A percentile compares a stretch with the other conserved stretches of the same genome.
These are phyloP conservation scores for Trapa incisa DNA, from an alignment of 345 rosid species.

Conservation along the genomic window DNA sequence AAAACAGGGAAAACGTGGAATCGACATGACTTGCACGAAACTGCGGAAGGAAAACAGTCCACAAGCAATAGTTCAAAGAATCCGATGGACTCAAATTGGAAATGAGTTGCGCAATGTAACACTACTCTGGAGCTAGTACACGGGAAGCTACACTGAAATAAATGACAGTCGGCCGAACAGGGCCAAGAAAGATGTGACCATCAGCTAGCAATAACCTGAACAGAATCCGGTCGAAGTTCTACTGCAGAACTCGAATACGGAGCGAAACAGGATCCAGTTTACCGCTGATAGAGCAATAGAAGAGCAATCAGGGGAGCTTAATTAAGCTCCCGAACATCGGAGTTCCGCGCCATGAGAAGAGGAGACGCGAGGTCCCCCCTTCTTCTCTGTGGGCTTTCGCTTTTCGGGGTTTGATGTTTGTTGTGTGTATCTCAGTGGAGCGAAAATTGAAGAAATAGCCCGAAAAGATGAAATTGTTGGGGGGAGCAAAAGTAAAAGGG, in stretches of 20 bases:
- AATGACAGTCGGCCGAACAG: background rate
- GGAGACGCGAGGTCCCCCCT: too few species aligned
- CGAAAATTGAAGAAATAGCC: too few species aligned
- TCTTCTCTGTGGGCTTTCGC: too few species aligned
- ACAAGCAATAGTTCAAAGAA: background rate
- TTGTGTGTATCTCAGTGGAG: too few species aligned
- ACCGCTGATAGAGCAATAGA: background rate
- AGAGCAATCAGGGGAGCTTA: background rate
- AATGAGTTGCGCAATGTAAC: background rate
- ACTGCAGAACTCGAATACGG: background rate
- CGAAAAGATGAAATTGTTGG: too few species aligned
- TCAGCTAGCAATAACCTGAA: background rate
- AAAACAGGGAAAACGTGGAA: too few species aligned
- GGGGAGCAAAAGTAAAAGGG: too few species aligned
- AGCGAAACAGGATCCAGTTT: background rate
- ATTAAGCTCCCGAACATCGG: background rate
- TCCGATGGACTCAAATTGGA: background rate
- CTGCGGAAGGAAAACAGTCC: background rate
- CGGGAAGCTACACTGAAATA: background rate
- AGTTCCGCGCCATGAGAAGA: too few species aligned
- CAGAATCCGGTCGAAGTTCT: background rate
- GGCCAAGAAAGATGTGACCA: background rate
- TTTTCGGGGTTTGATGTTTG: too few species aligned
- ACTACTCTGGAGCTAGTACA: background rate
- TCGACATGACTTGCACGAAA: too few species aligned